These are phyloP conservation scores for Nicotiana otophora DNA, from an alignment of 257 asterid genomes.

Conservation along the genomic window DNA sequence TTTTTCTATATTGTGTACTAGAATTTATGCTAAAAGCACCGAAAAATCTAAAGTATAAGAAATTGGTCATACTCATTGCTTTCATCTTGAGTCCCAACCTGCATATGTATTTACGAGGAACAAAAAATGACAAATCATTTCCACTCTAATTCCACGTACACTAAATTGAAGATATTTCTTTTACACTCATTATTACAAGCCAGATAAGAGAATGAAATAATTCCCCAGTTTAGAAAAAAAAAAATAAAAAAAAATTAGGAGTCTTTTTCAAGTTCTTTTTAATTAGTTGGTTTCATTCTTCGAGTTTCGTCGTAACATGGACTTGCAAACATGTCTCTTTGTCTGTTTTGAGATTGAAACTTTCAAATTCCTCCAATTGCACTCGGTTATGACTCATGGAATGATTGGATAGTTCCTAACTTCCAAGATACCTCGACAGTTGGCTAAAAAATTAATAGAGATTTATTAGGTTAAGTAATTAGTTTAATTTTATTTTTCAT, in stretches of 20 bases:
- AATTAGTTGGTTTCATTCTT: background rate
- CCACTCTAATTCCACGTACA: background rate
- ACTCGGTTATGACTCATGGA: background rate
- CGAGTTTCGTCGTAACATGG: background rate
- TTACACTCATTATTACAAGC: background rate
- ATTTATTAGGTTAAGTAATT: background rate
- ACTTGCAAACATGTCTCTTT: conserved; percentile 6
- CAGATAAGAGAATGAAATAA: background rate
- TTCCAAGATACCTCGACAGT: background rate
- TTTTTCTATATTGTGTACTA: no score
- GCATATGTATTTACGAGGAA: no score
- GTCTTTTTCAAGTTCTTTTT: background rate
- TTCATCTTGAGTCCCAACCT: no score
- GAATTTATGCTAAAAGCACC: no score
- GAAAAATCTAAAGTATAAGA: no score
- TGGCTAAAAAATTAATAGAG: background rate
- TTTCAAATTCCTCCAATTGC: conserved; percentile 1
- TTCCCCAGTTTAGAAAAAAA: background rate
- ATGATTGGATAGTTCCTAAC: background rate
- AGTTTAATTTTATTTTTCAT: background rate
- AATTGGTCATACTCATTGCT: no score
- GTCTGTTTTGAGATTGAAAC: conserved; percentile 1
- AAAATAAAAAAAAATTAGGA: background rate
- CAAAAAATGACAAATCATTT: background rate
- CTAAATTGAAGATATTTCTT: background rate